Evolutionary conservation across 306 rosid species (phyloP).

Genomic region (Adenanthera pavonina): DNA sequence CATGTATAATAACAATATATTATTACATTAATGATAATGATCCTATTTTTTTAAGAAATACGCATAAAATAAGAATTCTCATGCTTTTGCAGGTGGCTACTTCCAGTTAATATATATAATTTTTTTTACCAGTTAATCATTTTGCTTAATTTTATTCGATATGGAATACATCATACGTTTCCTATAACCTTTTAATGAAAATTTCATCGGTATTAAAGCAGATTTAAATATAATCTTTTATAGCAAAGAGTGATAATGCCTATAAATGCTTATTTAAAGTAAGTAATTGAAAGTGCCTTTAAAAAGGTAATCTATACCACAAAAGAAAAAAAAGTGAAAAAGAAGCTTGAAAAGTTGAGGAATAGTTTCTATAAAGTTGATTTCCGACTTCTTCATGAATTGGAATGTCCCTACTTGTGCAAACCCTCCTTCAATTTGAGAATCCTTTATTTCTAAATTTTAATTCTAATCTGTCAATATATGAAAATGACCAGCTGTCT

Average conservation of each 20-base stretch:
- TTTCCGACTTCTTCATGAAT: slow-evolving; percentile 4
- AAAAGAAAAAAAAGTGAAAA: not conserved
- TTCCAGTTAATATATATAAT: no score
- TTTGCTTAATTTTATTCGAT: not conserved
- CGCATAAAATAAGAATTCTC: no score
- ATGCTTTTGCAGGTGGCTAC: no score
- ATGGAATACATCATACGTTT: not conserved
- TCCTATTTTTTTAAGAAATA: no score
- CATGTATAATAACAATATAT: no score
- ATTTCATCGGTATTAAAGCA: not conserved
- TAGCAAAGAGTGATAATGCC: not conserved
- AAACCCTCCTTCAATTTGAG: not conserved
- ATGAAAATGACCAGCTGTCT: not conserved
- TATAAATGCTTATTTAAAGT: not conserved
- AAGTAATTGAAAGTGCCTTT: not conserved
- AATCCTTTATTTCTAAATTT: not conserved
- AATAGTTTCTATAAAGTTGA: not conserved
- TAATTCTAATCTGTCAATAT: not conserved
- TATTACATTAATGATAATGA: no score
- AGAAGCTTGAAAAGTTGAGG: slow-evolving; percentile 2
- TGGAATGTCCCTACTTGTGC: not conserved
- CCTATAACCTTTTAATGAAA: not conserved
- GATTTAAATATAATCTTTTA: not conserved
- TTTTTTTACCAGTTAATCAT: not conserved
- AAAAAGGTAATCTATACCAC: not conserved